Base-by-base conservation (phyloP, 371 early-diverging fungal species). In the Conidiobolus incongruus region DNA sequence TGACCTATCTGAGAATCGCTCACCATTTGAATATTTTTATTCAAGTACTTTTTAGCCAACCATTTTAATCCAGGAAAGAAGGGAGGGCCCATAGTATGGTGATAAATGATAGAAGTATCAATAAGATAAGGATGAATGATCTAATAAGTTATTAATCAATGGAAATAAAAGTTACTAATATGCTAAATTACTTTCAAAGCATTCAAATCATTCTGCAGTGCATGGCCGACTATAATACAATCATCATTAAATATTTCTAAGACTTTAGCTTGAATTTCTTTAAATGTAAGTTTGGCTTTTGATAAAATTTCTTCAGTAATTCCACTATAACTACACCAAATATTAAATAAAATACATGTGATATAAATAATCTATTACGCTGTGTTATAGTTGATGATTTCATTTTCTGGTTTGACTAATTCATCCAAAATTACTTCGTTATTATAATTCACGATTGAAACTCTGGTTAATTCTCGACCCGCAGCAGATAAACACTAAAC, bases 201-300 rank as follows among this genome's bases (percentile, higher is more conserved):
- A 19, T 58, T 62, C 53, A 83, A 52, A 54, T 83, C 84, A 45
- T 75, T 77, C 30, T 75, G 70, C 4, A 83, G 51, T 13, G 75
- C 75, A 53, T 83, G 83, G 1, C 83, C 83, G 7, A 77, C 58
- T 4, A 83, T 47, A 41, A 86, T 72, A 8, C 78, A 76, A 38
- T 66, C 47, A 30, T 59, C 56, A 28, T 67, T 53, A 6, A 80
- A 55, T 0, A 75, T 16, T 38, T 63, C 52, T 15, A 56, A 53
- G 11, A 85, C 23, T 39, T 59, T 52, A 32, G 63, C 61, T 47
- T 75, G 73, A 2, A 79, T 63, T 20, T 72, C 66, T 21, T 59
- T 60, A 7, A 80, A 52, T 0, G 66, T 60, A 17, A 61, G 70
- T 1, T 59, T 69, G 0, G 67, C 72, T 0, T 50, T 49, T 1